Conservation (phyloP, 2,329 filamentous ascomycete species). For the Aureobasidium vineae region DNA sequence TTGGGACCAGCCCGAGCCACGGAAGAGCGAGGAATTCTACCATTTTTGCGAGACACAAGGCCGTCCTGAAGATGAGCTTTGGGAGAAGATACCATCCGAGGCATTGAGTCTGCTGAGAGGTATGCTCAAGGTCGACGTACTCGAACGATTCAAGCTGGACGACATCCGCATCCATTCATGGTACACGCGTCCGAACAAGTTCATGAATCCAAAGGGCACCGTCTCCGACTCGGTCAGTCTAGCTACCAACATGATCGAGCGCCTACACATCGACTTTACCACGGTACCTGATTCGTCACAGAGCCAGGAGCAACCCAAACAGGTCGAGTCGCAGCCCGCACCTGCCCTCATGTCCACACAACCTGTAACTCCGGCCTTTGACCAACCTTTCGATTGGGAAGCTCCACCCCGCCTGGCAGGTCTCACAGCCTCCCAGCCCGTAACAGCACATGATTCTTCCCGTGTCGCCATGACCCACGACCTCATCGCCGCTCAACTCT, state of each 20-base stretch:
- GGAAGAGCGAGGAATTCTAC: conserved; percentile 82
- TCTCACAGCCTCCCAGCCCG: conserved; percentile 52
- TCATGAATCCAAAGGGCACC: conserved; percentile 70
- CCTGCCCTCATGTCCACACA: conserved; percentile 73
- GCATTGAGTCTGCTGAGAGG: conserved; percentile 81
- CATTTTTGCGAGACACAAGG: conserved; percentile 80
- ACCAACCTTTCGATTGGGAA: conserved; percentile 82
- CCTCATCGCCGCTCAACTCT: conserved; percentile 62
- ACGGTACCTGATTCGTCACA: conserved; percentile 55
- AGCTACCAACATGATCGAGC: conserved; percentile 94
- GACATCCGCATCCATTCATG: conserved; percentile 89
- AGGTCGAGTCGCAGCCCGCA: conserved; percentile 41
- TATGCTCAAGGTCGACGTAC: conserved; percentile 82
- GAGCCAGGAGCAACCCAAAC: conserved; percentile 27
- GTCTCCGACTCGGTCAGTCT: conserved; percentile 76
- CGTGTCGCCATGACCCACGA: conserved; percentile 37
- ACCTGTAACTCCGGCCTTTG: conserved; percentile 72
- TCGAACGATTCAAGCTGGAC: conserved; percentile 76
- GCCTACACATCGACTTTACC: conserved; percentile 82
- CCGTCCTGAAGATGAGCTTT: conserved; percentile 77
- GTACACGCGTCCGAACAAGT: conserved; percentile 81
- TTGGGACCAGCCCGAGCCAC: conserved; percentile 84
- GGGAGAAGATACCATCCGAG: conserved; percentile 71
- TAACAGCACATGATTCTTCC: conserved; percentile 39
- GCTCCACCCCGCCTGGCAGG: conserved; percentile 60